A percentile compares a stretch with the other conserved stretches of the same genome.
Conservation (phyloP, 1,284 basidiomycete species). For the Cutaneotrichosporon mucoides region DNA sequence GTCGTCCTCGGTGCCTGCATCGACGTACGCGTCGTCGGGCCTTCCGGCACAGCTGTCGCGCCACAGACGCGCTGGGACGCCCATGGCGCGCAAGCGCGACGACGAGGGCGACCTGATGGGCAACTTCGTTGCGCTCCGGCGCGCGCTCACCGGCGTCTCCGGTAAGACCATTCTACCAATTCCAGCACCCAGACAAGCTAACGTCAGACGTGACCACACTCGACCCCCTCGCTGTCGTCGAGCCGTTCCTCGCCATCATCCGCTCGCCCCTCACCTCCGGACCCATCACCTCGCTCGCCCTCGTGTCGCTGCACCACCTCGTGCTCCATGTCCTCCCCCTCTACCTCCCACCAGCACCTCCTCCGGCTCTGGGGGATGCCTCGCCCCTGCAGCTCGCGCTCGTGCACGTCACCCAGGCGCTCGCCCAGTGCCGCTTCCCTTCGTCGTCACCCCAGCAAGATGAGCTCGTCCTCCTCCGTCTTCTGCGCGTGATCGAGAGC, state of each 20-base stretch:
- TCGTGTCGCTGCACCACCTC: slow-evolving; percentile 82
- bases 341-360: slow-evolving; percentile 47
- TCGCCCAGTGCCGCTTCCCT: slow-evolving; percentile 97
- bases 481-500: slow-evolving; percentile 85
- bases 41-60: slow-evolving; percentile 29
- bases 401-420: slow-evolving; percentile 77
- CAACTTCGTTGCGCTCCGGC: slow-evolving; percentile 81
- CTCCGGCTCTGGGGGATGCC: slow-evolving; percentile 27
- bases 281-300: slow-evolving; percentile 84
- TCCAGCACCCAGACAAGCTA: slow-evolving; percentile 36
- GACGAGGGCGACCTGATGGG: slow-evolving; percentile 69
- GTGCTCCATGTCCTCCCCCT: slow-evolving; percentile 66
- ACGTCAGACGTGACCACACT: slow-evolving; percentile 61
- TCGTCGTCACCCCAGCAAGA: slow-evolving; percentile 92
- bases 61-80: not conserved
- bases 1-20: slow-evolving; percentile 57
- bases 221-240: slow-evolving; percentile 59
- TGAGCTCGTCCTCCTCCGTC: slow-evolving; percentile 88
- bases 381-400: slow-evolving; percentile 57
- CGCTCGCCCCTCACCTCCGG: slow-evolving; percentile 89
- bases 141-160: slow-evolving; percentile 65
- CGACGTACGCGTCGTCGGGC: slow-evolving; percentile 26
- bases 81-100: slow-evolving; percentile 4
- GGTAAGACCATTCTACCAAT: slow-evolving; percentile 55
- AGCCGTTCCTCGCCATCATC: slow-evolving; percentile 88